Evolutionary conservation across 495 filamentous ascomycete species (phyloP).

Genomic region (Aspergillus kassunensis): DNA sequence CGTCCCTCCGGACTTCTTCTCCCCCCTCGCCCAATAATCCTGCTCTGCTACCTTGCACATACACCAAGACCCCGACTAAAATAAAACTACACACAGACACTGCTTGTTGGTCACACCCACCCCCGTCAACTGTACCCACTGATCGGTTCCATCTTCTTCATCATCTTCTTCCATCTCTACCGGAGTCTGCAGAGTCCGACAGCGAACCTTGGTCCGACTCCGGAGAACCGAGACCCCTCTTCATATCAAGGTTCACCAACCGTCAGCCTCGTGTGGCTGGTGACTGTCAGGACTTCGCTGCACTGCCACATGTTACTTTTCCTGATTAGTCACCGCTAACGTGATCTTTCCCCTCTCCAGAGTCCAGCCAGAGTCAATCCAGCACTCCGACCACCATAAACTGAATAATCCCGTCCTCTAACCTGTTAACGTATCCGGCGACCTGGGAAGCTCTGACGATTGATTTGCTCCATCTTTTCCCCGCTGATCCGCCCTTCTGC

Average conservation of each 20-base stretch:
- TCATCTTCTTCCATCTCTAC: neutral
- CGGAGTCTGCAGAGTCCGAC: no score
- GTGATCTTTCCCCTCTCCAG: conserved; percentile 16
- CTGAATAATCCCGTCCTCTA: neutral
- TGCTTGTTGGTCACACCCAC: conserved; percentile 19
- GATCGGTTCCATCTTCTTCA: conserved; percentile 23
- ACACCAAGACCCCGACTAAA: conserved; percentile 5
- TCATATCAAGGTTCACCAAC: no score
- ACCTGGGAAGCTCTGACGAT: conserved; percentile 17
- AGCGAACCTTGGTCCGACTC: conserved; percentile 14
- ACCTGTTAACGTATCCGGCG: conserved; percentile 4
- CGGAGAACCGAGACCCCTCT: neutral
- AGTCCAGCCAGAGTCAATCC: conserved; percentile 5
- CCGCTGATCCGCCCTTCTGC: conserved; percentile 26
- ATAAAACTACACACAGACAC: conserved; percentile 19
- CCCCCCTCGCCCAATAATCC: conserved; percentile 18
- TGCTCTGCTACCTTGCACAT: conserved; percentile 1
- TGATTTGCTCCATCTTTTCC: conserved; percentile 25
- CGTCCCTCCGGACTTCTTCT: conserved; percentile 11
- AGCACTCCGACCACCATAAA: conserved; percentile 7
- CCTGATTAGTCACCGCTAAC: conserved; percentile 15
- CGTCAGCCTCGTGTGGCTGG: conserved; percentile 25
- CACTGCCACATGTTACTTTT: conserved; percentile 15
- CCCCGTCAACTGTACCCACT: conserved; percentile 22
- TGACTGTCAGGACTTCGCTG: neutral